Conservation (phyloP, 2,329 filamentous ascomycete genomes). For the Raffaelea arxii region DNA sequence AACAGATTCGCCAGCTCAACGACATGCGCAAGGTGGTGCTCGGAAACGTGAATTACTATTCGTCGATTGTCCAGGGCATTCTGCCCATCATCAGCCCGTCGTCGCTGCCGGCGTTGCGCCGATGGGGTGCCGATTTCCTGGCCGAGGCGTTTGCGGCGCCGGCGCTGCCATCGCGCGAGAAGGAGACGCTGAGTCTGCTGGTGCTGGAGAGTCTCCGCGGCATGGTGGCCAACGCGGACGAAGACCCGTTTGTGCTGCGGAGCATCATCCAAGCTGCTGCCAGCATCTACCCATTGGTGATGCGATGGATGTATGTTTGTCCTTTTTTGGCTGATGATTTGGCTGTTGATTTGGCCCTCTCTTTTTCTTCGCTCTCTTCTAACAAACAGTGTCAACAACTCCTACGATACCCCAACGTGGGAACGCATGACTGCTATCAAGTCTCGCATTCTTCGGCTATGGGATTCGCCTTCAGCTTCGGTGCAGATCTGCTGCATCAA, state of each 20-base stretch:
- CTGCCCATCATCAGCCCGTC: slow-evolving; percentile 78
- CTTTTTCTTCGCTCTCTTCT: slow-evolving; percentile 5
- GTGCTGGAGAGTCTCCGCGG: slow-evolving; percentile 69
- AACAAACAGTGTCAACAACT: slow-evolving; percentile 66
- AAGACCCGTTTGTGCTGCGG: slow-evolving; percentile 73
- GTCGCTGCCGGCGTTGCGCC: slow-evolving; percentile 68
- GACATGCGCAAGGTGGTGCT: slow-evolving; percentile 85
- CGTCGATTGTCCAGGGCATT: slow-evolving; percentile 83
- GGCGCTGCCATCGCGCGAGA: slow-evolving; percentile 65
- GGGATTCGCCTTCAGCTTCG: slow-evolving; percentile 69
- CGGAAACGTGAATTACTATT: slow-evolving; percentile 78
- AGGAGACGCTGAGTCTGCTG: slow-evolving; percentile 67
- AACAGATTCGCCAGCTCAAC: slow-evolving; percentile 81
- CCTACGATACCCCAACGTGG: slow-evolving; percentile 74
- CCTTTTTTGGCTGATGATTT: slow-evolving; percentile 1
- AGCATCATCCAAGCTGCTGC: slow-evolving; percentile 80
- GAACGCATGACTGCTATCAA: slow-evolving; percentile 84
- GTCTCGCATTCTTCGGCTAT: slow-evolving; percentile 74
- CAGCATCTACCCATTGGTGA: slow-evolving; percentile 84
- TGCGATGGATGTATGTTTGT: slow-evolving; percentile 83
- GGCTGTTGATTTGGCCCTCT: slow-evolving; percentile 4
- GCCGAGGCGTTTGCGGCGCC: slow-evolving; percentile 94
- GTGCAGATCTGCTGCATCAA: slow-evolving; percentile 94
- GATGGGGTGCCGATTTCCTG: slow-evolving; percentile 95
- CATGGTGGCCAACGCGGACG: slow-evolving; percentile 59